Evolutionary conservation across 2,329 filamentous ascomycete genomes (phyloP).

Genomic region (Fusarium buxicola): DNA sequence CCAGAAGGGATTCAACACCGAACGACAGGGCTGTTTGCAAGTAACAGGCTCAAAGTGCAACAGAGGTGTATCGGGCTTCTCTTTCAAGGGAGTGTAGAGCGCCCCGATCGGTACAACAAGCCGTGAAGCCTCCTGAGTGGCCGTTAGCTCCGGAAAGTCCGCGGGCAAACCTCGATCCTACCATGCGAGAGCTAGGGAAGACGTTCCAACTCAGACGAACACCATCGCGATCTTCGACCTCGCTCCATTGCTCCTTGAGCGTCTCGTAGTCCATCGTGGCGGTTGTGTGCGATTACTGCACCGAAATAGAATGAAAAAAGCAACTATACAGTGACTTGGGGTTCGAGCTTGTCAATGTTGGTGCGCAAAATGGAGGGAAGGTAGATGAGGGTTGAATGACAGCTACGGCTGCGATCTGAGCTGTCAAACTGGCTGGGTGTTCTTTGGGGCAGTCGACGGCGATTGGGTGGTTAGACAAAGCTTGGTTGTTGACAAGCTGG

Average conservation of each 20-base stretch:
- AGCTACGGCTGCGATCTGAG: not conserved
- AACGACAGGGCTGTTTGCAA: conserved; percentile 95
- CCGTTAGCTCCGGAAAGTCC: conserved; percentile 14
- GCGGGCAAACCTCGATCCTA: conserved; percentile 54
- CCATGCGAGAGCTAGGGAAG: conserved; percentile 98
- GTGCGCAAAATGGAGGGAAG: not conserved
- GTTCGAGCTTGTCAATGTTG: too few species aligned
- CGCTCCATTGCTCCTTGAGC: conserved; percentile 95
- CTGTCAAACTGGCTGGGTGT: not conserved
- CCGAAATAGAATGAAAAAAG: not conserved
- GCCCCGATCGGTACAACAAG: conserved; percentile 96
- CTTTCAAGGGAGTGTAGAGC: conserved; percentile 94
- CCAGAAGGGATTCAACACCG: conserved; percentile 97
- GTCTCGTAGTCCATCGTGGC: conserved; percentile 86
- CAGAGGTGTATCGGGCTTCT: conserved; percentile 88
- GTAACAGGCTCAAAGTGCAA: conserved; percentile 96
- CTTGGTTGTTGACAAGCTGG: conserved; percentile 2
- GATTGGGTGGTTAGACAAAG: not conserved
- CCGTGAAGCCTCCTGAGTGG: conserved; percentile 83
- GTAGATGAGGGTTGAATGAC: not conserved
- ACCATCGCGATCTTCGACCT: conserved; percentile 96
- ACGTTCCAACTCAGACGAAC: conserved; percentile 98
- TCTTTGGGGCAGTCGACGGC: not conserved
- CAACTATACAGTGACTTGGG: too few species aligned
- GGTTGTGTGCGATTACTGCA: not conserved